phyloP scores from a whole-genome alignment of 2,329 filamentous ascomycete genomes.

The Aspergillus sp. region DNA sequence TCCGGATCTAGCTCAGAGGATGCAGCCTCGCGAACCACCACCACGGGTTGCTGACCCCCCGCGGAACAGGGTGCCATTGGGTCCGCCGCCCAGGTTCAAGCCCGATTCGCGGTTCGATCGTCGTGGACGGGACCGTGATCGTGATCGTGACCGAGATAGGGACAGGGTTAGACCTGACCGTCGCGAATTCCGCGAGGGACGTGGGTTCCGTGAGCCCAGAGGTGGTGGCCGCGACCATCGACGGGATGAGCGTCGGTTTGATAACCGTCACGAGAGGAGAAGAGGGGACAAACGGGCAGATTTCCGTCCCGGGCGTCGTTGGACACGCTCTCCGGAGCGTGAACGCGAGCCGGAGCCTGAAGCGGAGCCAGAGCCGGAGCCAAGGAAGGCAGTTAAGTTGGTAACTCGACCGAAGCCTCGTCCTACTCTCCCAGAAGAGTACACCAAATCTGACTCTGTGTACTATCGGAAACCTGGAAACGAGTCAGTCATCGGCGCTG shows the following conservation, averaged over 20 bases:
- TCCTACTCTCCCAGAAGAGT: slow-evolving; percentile 62
- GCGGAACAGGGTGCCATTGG: slow-evolving; percentile 33
- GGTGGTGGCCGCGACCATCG: slow-evolving; percentile 21
- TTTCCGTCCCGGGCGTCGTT: slow-evolving; percentile 40
- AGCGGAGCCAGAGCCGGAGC: slow-evolving; percentile 19
- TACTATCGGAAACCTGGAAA: slow-evolving; percentile 96
- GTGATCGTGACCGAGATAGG: slow-evolving; percentile 21
- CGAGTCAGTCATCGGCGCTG: slow-evolving; percentile 89
- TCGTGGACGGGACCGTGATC: slow-evolving; percentile 29
- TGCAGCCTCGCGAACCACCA: slow-evolving; percentile 36
- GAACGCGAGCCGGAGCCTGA: slow-evolving; percentile 4
- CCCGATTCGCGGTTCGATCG: slow-evolving; percentile 36
- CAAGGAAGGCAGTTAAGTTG: slow-evolving; percentile 55
- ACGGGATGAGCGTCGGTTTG: slow-evolving; percentile 35
- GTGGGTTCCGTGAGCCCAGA: slow-evolving; percentile 22
- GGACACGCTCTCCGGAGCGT: slow-evolving; percentile 38
- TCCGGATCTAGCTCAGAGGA: slow-evolving; percentile 41
- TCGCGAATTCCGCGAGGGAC: slow-evolving; percentile 25
- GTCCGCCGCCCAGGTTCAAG: slow-evolving; percentile 31
- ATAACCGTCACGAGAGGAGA: slow-evolving; percentile 32
- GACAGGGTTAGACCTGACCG: slow-evolving; percentile 27
- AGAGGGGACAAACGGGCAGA: slow-evolving; percentile 27
- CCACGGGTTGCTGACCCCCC: slow-evolving; percentile 25
- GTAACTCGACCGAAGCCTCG: slow-evolving; percentile 63
- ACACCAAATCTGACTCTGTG: slow-evolving; percentile 74